These are phyloP conservation scores for Kwoniella sp. DNA, from an alignment of 768 basidiomycete species.

Conservation along the genomic window DNA sequence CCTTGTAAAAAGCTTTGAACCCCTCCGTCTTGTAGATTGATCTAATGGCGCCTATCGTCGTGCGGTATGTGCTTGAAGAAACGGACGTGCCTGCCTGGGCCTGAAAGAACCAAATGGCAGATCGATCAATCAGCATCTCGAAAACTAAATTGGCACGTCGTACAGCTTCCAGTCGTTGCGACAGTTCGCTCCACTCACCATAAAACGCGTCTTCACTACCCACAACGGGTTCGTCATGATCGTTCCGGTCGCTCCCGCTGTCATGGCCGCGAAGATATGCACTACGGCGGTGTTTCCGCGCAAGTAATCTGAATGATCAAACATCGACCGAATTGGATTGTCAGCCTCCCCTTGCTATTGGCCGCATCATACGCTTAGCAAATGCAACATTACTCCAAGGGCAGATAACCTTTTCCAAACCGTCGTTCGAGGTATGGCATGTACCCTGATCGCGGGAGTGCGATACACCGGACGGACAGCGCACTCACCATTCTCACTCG, in stretches of 20 bases:
- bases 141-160: no score
- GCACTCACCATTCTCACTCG: slow-evolving; percentile 58
- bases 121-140: no score
- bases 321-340: not conserved
- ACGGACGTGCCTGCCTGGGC: slow-evolving; percentile 68
- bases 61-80: slow-evolving; percentile 75
- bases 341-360: not conserved
- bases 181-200: slow-evolving; percentile 64
- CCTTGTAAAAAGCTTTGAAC: slow-evolving; percentile 84
- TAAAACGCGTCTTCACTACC: slow-evolving; percentile 99
- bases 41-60: slow-evolving; percentile 83
- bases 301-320: not conserved
- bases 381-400: not conserved
- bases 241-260: slow-evolving; percentile 89
- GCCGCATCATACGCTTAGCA: not conserved
- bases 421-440: not conserved
- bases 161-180: no score
- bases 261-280: slow-evolving; percentile 94
- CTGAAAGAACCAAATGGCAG: slow-evolving; percentile 57
- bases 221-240: slow-evolving; percentile 93
- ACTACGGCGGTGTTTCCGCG: slow-evolving; percentile 33
- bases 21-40: slow-evolving; percentile 93
- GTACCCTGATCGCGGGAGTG: no score
- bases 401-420: not conserved
- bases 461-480: no score